A percentile compares a stretch with the other conserved stretches of the same genome.
Evolutionary conservation across 2,329 filamentous ascomycete species (phyloP).

Genomic region (Fusarium sp.): DNA sequence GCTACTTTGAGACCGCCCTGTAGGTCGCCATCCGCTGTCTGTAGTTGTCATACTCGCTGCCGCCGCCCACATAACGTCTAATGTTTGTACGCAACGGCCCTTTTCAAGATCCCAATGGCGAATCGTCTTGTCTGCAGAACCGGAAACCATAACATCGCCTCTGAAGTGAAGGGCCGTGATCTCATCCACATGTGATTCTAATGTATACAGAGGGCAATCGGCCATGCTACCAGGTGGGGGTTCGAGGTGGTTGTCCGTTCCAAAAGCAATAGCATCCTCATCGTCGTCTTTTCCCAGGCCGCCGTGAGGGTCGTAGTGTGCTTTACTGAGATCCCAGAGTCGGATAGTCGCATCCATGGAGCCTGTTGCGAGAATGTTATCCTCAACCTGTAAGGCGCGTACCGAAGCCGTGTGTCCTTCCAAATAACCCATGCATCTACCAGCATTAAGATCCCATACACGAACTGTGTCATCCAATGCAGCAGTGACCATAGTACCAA

Average conservation of each 20-base stretch:
- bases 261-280: constrained; percentile 78
- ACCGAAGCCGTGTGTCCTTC: constrained; percentile 97
- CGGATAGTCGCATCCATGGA: constrained; percentile 95
- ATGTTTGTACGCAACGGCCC: constrained; percentile 95
- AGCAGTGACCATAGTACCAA: constrained; percentile 93
- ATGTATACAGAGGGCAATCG: constrained; percentile 88
- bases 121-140: constrained; percentile 96
- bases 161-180: constrained; percentile 94
- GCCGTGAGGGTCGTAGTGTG: constrained; percentile 81
- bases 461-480: constrained; percentile 93
- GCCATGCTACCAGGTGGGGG: constrained; percentile 84
- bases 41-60: constrained; percentile 76
- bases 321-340: constrained; percentile 92
- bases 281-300: constrained; percentile 72
- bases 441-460: constrained; percentile 96
- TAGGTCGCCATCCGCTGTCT: constrained; percentile 78
- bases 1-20: constrained; percentile 70
- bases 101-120: constrained; percentile 98
- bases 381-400: constrained; percentile 90
- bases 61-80: constrained; percentile 98
- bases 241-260: constrained; percentile 77
- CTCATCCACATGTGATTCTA: constrained; percentile 92
- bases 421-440: constrained; percentile 88
- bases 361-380: constrained; percentile 94
- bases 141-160: constrained; percentile 90